A percentile compares a stretch with the other conserved stretches of the same genome.
Evolutionary conservation across 768 basidiomycete genomes (phyloP).

Genomic region (Pleurotus eryngii): DNA sequence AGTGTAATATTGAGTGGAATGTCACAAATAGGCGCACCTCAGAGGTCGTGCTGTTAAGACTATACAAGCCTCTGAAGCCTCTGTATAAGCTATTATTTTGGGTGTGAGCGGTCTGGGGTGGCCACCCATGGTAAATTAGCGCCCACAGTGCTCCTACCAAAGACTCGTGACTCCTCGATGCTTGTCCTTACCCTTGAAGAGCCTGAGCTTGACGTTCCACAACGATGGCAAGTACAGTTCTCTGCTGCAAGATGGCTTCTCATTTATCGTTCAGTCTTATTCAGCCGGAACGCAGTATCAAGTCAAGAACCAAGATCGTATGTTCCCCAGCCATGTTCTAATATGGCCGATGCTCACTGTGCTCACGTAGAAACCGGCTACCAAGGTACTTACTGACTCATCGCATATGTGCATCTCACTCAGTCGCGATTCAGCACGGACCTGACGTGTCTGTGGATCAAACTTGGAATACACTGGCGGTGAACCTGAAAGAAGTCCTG

Average conservation of each 20-base stretch:
- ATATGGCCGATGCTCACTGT: not conserved
- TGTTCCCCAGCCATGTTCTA: not conserved
- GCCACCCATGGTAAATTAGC: too few relatives aligned
- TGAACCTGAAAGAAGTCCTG: conserved; percentile 92
- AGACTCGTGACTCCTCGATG: too few relatives aligned
- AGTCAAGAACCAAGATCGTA: conserved; percentile 1
- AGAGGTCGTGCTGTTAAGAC: too few relatives aligned
- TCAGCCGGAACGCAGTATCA: conserved; percentile 2
- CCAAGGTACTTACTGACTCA: not conserved
- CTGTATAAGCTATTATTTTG: too few relatives aligned
- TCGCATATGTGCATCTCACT: not conserved
- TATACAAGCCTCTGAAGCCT: too few relatives aligned
- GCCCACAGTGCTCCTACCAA: too few relatives aligned
- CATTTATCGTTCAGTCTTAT: conserved; percentile 3
- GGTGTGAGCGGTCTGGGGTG: too few relatives aligned
- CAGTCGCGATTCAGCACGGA: conserved; percentile 52
- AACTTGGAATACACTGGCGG: conserved; percentile 77
- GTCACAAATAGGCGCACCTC: too few relatives aligned
- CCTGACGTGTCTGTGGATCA: conserved; percentile 75
- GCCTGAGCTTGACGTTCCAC: not conserved
- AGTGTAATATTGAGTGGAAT: too few relatives aligned
- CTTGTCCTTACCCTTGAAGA: too few relatives aligned
- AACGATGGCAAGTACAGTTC: conserved; percentile 2
- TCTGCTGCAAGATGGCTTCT: not conserved
- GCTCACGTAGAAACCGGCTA: not conserved